Percentiles rank a stretch among this genome's conserved stretches.
phyloP scores from a whole-genome alignment of 768 basidiomycete species.

The Lyophyllum shimeji region DNA sequence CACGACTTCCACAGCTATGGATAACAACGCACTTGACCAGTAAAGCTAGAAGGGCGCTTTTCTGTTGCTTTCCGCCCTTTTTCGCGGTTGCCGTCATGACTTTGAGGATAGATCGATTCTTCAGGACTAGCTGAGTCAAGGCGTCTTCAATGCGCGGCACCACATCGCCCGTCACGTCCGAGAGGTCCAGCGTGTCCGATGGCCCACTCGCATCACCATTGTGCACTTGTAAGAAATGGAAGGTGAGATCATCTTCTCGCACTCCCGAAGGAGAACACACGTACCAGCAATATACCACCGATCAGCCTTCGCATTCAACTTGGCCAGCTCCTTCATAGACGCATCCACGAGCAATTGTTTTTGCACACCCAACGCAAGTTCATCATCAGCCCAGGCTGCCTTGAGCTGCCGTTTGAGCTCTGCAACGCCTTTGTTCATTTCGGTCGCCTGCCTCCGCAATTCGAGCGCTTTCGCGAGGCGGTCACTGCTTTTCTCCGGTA shows the following conservation, averaged over 20 bases:
- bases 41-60: background rate
- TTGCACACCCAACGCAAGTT: background rate
- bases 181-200: background rate
- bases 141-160: background rate
- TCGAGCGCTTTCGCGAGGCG: conserved; percentile 9
- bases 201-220: background rate
- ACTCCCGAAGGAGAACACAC: background rate
- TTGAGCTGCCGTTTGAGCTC: background rate
- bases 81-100: background rate
- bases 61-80: background rate
- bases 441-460: conserved; percentile 7
- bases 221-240: background rate
- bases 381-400: background rate
- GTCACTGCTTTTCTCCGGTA: conserved; percentile 4
- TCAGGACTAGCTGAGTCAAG: conserved; percentile 4
- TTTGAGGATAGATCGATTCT: background rate
- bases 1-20: background rate
- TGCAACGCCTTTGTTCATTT: background rate
- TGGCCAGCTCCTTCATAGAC: background rate
- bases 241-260: background rate
- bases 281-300: conserved; percentile 9
- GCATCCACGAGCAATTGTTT: conserved; percentile 1
- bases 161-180: background rate
- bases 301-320: conserved; percentile 5
- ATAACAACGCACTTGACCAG: conserved; percentile 7